phyloP scores from a whole-genome alignment of 768 basidiomycete species.

The Termitomyces sp. region DNA sequence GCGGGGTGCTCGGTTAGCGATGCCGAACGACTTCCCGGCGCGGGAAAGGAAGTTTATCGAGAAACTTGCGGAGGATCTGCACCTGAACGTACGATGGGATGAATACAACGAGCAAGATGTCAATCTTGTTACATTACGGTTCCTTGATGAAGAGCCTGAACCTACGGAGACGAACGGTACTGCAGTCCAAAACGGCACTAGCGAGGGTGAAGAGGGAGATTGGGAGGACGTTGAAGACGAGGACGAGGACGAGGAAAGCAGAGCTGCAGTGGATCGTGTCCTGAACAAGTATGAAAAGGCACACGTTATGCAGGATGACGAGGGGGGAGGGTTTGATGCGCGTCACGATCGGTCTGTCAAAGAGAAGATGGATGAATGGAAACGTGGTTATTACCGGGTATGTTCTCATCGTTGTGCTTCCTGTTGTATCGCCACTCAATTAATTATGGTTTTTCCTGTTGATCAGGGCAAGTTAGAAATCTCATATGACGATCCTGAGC shows the following conservation, averaged over 20 bases:
- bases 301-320: constrained; percentile 64
- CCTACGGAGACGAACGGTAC: constrained; percentile 22
- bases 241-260: constrained; percentile 60
- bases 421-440: background rate
- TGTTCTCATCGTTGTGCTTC: constrained; percentile 5
- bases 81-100: constrained; percentile 85
- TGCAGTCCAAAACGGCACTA: constrained; percentile 18
- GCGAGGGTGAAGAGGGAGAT: constrained; percentile 33
- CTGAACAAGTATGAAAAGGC: constrained; percentile 87
- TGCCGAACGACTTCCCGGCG: constrained; percentile 78
- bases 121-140: constrained; percentile 65
- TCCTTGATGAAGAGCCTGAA: constrained; percentile 39
- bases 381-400: constrained; percentile 84
- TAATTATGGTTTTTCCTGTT: background rate
- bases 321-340: constrained; percentile 72
- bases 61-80: constrained; percentile 69
- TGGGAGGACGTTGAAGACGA: constrained; percentile 56
- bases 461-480: constrained; percentile 82
- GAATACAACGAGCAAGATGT: constrained; percentile 83
- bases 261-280: constrained; percentile 73
- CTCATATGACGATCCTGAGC: constrained; percentile 60
- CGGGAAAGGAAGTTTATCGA: constrained; percentile 77
- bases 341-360: constrained; percentile 66
- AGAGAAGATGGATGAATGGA: constrained; percentile 92
- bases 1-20: constrained; percentile 41